Conservation (phyloP, 2,329 filamentous ascomycete species). For the Verticillium isaacii region DNA sequence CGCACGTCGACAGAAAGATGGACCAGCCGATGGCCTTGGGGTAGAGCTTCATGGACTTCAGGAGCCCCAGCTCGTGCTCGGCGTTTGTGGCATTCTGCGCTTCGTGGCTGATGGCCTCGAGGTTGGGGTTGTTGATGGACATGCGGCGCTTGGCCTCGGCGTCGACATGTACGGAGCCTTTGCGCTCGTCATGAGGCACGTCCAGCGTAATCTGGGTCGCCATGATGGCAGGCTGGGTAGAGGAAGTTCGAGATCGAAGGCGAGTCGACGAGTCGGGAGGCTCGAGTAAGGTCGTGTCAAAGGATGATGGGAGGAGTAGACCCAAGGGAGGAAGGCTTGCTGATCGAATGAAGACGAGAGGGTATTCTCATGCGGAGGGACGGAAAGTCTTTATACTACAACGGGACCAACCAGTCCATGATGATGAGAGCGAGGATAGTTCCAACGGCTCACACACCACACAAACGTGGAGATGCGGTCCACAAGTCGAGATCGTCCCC, state of each 20-base stretch:
- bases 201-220: neutral
- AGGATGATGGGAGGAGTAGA: neutral
- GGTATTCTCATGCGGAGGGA: neutral
- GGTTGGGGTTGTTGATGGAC: neutral
- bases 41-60: constrained; percentile 35
- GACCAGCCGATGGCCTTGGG: constrained; percentile 38
- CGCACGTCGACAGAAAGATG: constrained; percentile 33
- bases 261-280: neutral
- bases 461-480: neutral
- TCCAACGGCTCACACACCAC: neutral
- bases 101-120: constrained; percentile 11
- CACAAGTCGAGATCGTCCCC: neutral
- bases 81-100: constrained; percentile 33
- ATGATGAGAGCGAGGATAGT: neutral
- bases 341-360: neutral
- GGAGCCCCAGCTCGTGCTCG: constrained; percentile 30
- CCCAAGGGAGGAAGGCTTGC: neutral
- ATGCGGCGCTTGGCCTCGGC: constrained; percentile 2
- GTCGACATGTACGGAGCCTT: constrained; percentile 1
- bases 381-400: neutral
- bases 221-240: neutral
- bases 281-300: neutral
- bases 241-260: neutral
- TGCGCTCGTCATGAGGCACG: neutral
- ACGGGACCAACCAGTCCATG: neutral